These are phyloP conservation scores for Paecilomyces fulvus DNA, from an alignment of 2,329 filamentous ascomycete genomes.

Conservation along the genomic window DNA sequence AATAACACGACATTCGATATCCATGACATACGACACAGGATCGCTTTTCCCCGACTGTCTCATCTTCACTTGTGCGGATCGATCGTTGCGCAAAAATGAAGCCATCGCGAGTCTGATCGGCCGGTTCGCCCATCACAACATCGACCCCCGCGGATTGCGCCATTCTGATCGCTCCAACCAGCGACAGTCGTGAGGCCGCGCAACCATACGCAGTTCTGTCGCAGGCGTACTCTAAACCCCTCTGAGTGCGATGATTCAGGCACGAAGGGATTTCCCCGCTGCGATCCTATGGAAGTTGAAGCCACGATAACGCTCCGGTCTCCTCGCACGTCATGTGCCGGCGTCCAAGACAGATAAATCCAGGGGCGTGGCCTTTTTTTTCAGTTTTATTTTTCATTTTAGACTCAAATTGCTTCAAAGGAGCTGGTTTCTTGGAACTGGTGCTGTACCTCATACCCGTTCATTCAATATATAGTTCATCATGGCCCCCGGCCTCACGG, in stretches of 20 bases:
- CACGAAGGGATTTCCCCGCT: neutral
- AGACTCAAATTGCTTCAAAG: neutral
- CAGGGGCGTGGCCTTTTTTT: neutral
- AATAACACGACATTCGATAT: neutral
- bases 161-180: neutral
- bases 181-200: neutral
- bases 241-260: neutral
- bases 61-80: neutral
- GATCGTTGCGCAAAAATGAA: neutral
- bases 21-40: neutral
- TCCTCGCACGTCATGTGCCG: neutral
- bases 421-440: neutral
- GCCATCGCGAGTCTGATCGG: neutral
- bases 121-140: neutral
- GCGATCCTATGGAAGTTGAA: neutral
- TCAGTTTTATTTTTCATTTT: neutral
- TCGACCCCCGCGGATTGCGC: neutral
- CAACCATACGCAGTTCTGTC: neutral
- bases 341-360: neutral
- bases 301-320: neutral
- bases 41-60: neutral
- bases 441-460: neutral
- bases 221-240: neutral
- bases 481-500: slow-evolving; percentile 35
- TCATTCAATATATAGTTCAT: neutral